Percentiles rank a stretch among this genome's conserved stretches.
These are phyloP conservation scores for Sporothrix brasiliensis DNA, from an alignment of 2,329 filamentous ascomycete genomes.

Conservation along the genomic window DNA sequence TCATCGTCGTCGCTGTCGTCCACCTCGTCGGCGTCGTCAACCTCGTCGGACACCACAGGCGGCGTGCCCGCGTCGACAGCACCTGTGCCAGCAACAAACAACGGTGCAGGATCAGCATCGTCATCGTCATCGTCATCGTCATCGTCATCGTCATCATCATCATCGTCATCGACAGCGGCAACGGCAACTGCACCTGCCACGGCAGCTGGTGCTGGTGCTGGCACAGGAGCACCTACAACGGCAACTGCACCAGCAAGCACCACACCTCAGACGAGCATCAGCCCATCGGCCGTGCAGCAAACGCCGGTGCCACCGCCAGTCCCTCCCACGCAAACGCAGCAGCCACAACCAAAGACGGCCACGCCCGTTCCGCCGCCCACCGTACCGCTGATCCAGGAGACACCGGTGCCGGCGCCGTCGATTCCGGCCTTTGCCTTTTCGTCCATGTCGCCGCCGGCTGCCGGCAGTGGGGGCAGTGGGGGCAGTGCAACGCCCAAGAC, in stretches of 20 bases:
- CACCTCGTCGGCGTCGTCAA: neutral
- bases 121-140: neutral
- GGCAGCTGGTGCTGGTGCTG: neutral
- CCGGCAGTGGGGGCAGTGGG: neutral
- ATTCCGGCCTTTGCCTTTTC: conserved; percentile 30
- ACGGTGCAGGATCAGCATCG: neutral
- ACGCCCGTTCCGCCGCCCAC: conserved; percentile 16
- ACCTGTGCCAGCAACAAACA: neutral
- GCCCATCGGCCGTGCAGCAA: conserved; percentile 21
- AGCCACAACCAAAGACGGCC: conserved; percentile 13
- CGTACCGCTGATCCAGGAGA: conserved; percentile 28
- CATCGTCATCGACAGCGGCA: neutral
- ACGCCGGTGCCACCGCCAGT: conserved; percentile 26
- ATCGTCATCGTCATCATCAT: neutral
- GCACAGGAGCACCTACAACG: neutral
- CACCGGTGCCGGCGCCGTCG: conserved; percentile 33
- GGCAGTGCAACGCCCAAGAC: neutral
- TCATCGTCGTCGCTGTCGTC: too few relatives aligned
- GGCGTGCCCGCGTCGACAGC: neutral
- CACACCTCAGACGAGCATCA: conserved; percentile 2
- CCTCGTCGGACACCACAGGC: neutral
- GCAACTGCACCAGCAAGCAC: neutral
- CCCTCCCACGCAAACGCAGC: neutral
- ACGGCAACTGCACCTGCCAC: neutral
- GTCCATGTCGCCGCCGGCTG: neutral